Evolutionary conservation across 768 basidiomycete species (phyloP).

Genomic region (Saitozyma podzolica): DNA sequence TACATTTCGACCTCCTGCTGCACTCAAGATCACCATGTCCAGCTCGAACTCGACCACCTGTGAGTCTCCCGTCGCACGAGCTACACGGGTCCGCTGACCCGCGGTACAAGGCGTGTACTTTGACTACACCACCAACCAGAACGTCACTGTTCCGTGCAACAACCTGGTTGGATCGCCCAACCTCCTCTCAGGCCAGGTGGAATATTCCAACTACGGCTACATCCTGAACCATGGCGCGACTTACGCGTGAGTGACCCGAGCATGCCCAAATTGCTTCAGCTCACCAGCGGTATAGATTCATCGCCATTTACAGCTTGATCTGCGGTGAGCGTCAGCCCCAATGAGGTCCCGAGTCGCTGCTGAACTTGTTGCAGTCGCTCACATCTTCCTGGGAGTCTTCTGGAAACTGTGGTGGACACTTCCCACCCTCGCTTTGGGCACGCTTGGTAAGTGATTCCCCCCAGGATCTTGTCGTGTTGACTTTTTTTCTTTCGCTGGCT

Average conservation of each 20-base stretch:
- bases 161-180: constrained; percentile 20
- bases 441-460: constrained; percentile 9
- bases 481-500: too few relatives aligned
- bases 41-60: too few relatives aligned
- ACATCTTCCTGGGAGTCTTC: constrained; percentile 14
- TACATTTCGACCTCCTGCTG: too few relatives aligned
- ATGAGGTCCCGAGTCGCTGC: not conserved
- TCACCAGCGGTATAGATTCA: constrained; percentile 7
- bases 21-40: too few relatives aligned
- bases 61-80: too few relatives aligned
- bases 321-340: not conserved
- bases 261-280: not conserved
- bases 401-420: constrained; percentile 25
- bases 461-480: too few relatives aligned
- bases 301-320: constrained; percentile 12
- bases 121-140: too few relatives aligned
- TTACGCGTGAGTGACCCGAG: constrained; percentile 17
- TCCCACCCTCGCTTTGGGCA: constrained; percentile 19
- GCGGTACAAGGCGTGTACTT: too few relatives aligned
- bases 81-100: too few relatives aligned
- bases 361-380: constrained; percentile 10
- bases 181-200: constrained; percentile 13
- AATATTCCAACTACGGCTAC: constrained; percentile 30
- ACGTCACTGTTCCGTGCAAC: constrained; percentile 17
- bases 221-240: constrained; percentile 6